These are phyloP conservation scores for Backusella mclennaniae DNA, from an alignment of 192 early-diverging fungal genomes.

Conservation along the genomic window DNA sequence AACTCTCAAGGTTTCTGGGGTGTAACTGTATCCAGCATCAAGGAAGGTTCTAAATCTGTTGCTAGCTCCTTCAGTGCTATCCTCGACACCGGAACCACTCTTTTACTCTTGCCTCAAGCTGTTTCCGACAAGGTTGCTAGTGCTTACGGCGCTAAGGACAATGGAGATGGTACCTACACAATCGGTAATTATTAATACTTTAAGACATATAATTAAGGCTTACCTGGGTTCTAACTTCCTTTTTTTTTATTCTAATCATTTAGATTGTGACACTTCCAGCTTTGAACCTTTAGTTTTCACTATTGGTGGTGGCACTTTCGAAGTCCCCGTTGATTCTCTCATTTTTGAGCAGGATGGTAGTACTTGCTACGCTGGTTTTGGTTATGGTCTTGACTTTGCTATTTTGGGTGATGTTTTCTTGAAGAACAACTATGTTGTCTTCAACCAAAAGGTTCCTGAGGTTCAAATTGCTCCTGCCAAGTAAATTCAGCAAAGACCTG, in stretches of 20 bases:
- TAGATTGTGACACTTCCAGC: conserved; percentile 20
- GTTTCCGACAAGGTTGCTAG: conserved; percentile 20
- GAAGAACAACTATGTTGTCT: conserved; percentile 66
- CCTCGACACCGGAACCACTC: conserved; percentile 47
- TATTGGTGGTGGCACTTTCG: conserved; percentile 34
- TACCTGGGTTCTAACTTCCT: no score
- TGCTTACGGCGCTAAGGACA: conserved; percentile 19
- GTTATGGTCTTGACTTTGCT: conserved; percentile 33
- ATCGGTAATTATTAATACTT: not conserved
- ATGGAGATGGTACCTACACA: conserved; percentile 27
- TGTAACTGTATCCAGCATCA: conserved; percentile 10
- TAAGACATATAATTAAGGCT: not conserved
- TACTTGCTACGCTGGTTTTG: conserved; percentile 28
- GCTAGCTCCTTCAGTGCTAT: conserved; percentile 30
- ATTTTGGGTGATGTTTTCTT: conserved; percentile 72
- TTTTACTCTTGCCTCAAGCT: conserved; percentile 30
- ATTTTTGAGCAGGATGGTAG: conserved; percentile 25
- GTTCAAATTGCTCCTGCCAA: conserved; percentile 56
- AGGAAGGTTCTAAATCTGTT: not conserved
- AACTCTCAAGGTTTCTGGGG: conserved; percentile 34
- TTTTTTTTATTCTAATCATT: not conserved
- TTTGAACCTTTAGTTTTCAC: conserved; percentile 33
- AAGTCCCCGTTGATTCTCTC: conserved; percentile 38
- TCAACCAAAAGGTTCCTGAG: conserved; percentile 54
- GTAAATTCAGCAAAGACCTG: not conserved